Evolutionary conservation across 306 rosid genomes (phyloP).

Genomic region (Pyrus pyrifolia): DNA sequence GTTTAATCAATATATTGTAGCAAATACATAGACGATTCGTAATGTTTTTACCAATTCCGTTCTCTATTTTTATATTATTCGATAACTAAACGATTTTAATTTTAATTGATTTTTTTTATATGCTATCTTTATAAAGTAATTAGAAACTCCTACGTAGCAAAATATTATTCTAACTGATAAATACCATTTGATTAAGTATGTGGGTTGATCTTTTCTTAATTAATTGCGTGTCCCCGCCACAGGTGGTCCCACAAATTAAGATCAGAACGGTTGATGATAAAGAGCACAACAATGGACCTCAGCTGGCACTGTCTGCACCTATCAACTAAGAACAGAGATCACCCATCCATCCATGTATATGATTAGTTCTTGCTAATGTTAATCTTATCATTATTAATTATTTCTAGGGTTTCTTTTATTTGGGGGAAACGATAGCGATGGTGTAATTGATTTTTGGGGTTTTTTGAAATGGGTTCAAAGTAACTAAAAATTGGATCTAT

Average conservation of each 20-base stretch:
- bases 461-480: no score
- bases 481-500: no score
- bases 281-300: background rate
- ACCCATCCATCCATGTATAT: background rate
- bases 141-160: no score
- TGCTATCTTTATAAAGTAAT: no score
- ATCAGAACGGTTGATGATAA: conserved; percentile 20
- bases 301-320: background rate
- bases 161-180: no score
- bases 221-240: conserved; percentile 13
- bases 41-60: no score
- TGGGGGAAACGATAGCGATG: background rate
- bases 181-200: background rate
- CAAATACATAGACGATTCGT: no score
- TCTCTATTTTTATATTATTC: no score
- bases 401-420: background rate
- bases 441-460: background rate
- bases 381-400: background rate
- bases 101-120: no score
- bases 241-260: conserved; percentile 74
- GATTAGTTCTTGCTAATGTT: background rate
- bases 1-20: rapidly evolving
- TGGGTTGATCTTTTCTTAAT: background rate
- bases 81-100: rapidly evolving
- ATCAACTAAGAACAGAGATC: background rate